Evolutionary conservation across 805 yeast species (phyloP), one percentile per base, ranked within the genome.

Genomic region (Cyberlindnera subsufficiens): DNA sequence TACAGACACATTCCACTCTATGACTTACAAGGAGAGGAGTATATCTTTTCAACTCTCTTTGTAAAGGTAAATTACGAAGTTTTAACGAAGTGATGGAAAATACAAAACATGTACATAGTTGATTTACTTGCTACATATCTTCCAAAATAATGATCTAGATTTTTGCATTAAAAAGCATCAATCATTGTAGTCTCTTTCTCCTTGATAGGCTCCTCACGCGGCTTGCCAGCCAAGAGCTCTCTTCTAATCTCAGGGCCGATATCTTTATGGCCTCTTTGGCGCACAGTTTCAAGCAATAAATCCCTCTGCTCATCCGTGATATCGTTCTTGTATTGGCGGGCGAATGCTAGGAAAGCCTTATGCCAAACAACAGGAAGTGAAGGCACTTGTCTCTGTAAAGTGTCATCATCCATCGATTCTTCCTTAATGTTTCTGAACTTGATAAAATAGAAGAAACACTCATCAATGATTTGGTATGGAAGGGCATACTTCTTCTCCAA

Each of bases 301-400:
- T 93, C 99, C 61, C 96, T 77, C 71, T 93, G 99, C 61, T 93
- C 99, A 55, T 88, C 96, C n/a, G 99, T 93, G 45, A 93, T 87
- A 71, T 93, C 99, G 60, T 93, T 91, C 64, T 91, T 93, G 63
- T 93, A 93, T 51, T 96, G 76, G 68, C 90, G 97, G 30, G 97
- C 96, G 69, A 93, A 93, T 2, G 93, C 83, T 44, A 93, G 72
- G 59, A 93, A 85, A 3, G 97, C 91, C 63, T 91, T 95, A 63
- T 95, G 98, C 98, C 99, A 93, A 31, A 91, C 91, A 15, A 93
- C 86, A 7, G 99, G 98, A 59, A 93, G 72, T 39, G 75, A 76
- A 20, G 83, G 80, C 10, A 51, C 55, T 39, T 56, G 53, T 35
- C 52, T 59, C 39, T 70, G 64, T 16, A 65, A 66, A 43, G 73